Percentiles rank a stretch among this genome's conserved stretches.
Evolutionary conservation across 202 grass and related monocot species (phyloP).

Genomic region (Hordeum pubiflorum): DNA sequence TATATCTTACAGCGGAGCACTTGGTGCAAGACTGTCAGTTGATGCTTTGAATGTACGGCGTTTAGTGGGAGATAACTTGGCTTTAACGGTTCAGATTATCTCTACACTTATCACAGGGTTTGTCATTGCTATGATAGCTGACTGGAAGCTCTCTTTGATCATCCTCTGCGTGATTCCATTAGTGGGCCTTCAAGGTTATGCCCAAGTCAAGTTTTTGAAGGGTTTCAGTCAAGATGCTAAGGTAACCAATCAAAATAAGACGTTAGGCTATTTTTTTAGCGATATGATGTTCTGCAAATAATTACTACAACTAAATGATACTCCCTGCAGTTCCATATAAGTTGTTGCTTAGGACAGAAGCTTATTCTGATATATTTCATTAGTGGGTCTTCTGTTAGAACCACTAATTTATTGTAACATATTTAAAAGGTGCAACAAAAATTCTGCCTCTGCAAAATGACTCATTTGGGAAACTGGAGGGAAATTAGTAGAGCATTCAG

Average conservation of each 20-base stretch:
- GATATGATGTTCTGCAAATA: neutral
- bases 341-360: neutral
- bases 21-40: slow-evolving; percentile 67
- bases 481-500: neutral
- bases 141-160: slow-evolving; percentile 72
- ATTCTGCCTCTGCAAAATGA: neutral
- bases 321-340: neutral
- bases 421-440: neutral
- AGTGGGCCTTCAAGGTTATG: slow-evolving; percentile 66
- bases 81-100: slow-evolving; percentile 39
- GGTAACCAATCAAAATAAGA: slow-evolving; percentile 35
- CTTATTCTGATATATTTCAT: neutral
- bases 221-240: slow-evolving; percentile 80
- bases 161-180: slow-evolving; percentile 62
- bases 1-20: slow-evolving; percentile 50
- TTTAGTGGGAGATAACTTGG: slow-evolving; percentile 81
- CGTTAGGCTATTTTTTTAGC: neutral
- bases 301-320: neutral
- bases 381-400: neutral
- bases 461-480: neutral
- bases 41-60: slow-evolving; percentile 75
- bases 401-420: neutral
- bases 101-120: slow-evolving; percentile 52
- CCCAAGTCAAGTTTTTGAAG: slow-evolving; percentile 70
- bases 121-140: slow-evolving; percentile 53